Conservation (phyloP, 2,329 filamentous ascomycete species). For the Allantophomopsis lycopodina region DNA sequence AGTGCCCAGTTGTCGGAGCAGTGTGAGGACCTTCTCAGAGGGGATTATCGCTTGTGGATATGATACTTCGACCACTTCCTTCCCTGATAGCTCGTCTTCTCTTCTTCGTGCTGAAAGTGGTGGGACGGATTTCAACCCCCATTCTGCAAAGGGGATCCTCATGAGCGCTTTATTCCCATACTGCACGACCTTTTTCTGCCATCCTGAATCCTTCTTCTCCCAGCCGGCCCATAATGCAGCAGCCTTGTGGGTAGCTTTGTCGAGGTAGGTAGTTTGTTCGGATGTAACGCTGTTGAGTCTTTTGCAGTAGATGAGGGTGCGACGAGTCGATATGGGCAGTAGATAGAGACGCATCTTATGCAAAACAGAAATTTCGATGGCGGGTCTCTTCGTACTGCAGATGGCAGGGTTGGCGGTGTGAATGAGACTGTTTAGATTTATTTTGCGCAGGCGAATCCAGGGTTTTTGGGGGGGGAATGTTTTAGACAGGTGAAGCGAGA, state of each 20-base stretch:
- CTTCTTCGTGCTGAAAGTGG: conserved; percentile 56
- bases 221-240: conserved; percentile 70
- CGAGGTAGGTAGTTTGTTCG: conserved; percentile 41
- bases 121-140: conserved; percentile 90
- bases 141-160: conserved; percentile 91
- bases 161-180: conserved; percentile 80
- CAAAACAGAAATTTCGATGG: conserved; percentile 3
- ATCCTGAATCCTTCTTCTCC: conserved; percentile 73
- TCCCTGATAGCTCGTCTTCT: conserved; percentile 39
- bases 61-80: conserved; percentile 56
- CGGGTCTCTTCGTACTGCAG: not conserved
- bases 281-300: conserved; percentile 45
- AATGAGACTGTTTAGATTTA: too few relatives aligned
- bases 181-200: conserved; percentile 76
- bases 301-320: conserved; percentile 87
- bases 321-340: conserved; percentile 80
- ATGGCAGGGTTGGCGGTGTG: too few relatives aligned
- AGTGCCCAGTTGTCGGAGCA: conserved; percentile 60
- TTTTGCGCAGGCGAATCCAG: too few relatives aligned
- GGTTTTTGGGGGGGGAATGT: too few relatives aligned
- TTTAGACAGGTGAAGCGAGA: too few relatives aligned
- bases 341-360: conserved; percentile 76
- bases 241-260: conserved; percentile 58
- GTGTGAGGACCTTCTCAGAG: conserved; percentile 42
- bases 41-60: conserved; percentile 64